Percentiles rank a stretch among this genome's conserved stretches.
These are phyloP conservation scores for Alternaria angustiovoidea DNA, from an alignment of 2,329 filamentous ascomycete species.

Conservation along the genomic window DNA sequence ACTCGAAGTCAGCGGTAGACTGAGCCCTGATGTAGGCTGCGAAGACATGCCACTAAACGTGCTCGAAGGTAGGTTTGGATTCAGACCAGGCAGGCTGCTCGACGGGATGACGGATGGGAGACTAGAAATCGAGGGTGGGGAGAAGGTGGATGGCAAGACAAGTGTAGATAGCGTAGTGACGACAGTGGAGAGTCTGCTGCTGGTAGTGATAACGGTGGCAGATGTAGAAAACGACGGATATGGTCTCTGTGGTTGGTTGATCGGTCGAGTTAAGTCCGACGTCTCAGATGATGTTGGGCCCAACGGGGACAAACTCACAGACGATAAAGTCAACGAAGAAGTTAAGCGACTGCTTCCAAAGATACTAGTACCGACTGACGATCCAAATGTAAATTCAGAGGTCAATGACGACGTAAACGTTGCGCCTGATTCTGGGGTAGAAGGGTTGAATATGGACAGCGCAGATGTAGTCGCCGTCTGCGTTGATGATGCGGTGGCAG, in stretches of 20 bases:
- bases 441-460: background rate
- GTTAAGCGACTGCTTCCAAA: background rate
- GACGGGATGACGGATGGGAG: background rate
- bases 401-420: background rate
- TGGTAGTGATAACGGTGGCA: background rate
- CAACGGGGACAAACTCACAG: background rate
- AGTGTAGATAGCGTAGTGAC: background rate
- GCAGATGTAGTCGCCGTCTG: background rate
- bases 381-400: background rate
- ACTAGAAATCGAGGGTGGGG: background rate
- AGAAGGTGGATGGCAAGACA: background rate
- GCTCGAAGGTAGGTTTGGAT: background rate
- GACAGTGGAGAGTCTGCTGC: background rate
- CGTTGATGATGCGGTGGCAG: background rate
- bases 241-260: constrained; percentile 15
- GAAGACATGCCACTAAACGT: background rate
- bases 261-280: background rate
- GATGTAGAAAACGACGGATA: constrained; percentile 4
- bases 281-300: background rate
- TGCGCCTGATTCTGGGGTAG: background rate
- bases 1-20: background rate
- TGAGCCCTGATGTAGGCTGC: background rate
- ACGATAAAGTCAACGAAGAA: background rate
- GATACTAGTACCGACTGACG: background rate
- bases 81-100: background rate